These are phyloP conservation scores for Fusarium phyllophilum DNA, from an alignment of 2,329 filamentous ascomycete species.

Conservation along the genomic window DNA sequence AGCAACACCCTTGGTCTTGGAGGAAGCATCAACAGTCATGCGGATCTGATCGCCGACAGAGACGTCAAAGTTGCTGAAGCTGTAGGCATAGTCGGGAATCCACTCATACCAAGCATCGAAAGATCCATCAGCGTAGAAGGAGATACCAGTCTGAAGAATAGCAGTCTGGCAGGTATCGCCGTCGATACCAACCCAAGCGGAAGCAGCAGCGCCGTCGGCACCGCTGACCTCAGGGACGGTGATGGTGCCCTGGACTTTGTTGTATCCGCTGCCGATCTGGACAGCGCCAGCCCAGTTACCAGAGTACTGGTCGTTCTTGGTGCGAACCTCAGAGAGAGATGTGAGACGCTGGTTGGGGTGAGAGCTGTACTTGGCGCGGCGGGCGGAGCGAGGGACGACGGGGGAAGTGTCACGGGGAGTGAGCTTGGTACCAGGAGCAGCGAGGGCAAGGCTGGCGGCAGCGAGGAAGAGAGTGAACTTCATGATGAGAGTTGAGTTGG, in stretches of 20 bases:
- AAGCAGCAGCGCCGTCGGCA: not conserved
- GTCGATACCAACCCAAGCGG: constrained; percentile 58
- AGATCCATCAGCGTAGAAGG: constrained; percentile 50
- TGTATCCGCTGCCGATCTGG: constrained; percentile 1
- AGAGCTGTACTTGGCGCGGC: constrained; percentile 4
- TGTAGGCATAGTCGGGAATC: constrained; percentile 55
- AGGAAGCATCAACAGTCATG: constrained; percentile 33
- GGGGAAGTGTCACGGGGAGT: constrained; percentile 5
- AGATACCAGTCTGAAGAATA: constrained; percentile 56
- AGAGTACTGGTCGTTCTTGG: constrained; percentile 10
- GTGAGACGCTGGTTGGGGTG: not conserved
- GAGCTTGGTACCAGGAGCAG: constrained; percentile 13
- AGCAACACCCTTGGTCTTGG: constrained; percentile 27
- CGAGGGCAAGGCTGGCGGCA: not conserved
- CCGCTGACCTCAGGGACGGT: constrained; percentile 9
- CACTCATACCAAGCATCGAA: constrained; percentile 60
- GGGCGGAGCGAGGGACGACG: constrained; percentile 4
- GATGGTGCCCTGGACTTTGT: constrained; percentile 15
- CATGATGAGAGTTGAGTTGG: not conserved
- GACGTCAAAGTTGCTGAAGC: constrained; percentile 50
- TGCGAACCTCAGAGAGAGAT: not conserved
- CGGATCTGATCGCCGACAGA: constrained; percentile 46
- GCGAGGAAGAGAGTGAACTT: constrained; percentile 15
- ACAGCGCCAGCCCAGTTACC: constrained; percentile 6
- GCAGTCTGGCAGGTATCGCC: constrained; percentile 55